Evolutionary conservation across 106 monocot species (phyloP), one percentile per base, ranked within the genome.

Genomic region (Dioscorea alata): DNA sequence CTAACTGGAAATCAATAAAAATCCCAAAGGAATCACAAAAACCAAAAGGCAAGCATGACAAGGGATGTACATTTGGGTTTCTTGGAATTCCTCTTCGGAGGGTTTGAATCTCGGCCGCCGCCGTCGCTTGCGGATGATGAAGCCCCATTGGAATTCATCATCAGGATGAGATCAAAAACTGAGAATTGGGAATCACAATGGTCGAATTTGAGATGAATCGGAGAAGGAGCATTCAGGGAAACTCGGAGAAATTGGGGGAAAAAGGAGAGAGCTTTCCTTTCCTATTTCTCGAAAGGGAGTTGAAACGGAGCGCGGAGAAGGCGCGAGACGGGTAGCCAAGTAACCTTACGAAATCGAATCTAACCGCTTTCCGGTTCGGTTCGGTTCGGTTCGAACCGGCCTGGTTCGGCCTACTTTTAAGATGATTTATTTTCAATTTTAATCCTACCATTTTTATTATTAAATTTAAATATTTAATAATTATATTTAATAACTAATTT

Each of bases 21-120:
- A 33, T 17, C 34, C 2, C 5, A 49, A 66, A 22, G 20, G 34
- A 20, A 20, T 6, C 59, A 22, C 63, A 28, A 13, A 63, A 15
- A 15, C 33, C 24, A 13, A 31, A 33, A 23, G 14, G 4, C 16
- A 48, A 22, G 20, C 1, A 49, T 6, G 16, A 49, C 4, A 59
- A 23, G 6, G 13, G 18, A 53, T 13, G 23, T 67, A 80, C 84
- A 84, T 74, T 71, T 84, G 32, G 84, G 84, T 66, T 73, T 84
- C 56, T 84, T 84, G 35, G 84, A 73, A 18, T 73, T 63, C 76
- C 50, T 80, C 61, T 58, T 74, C 21, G 65, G 65, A 16, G 67
- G 65, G 14, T 59, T 56, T 17, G 71, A 12, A 54, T 78, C 74
- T 52, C 13, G 8, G 24, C 59, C 25, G 33, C 42, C 52, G 28